Base-by-base conservation (phyloP, 2,329 filamentous ascomycete species). In the Byssothecium circinans region DNA sequence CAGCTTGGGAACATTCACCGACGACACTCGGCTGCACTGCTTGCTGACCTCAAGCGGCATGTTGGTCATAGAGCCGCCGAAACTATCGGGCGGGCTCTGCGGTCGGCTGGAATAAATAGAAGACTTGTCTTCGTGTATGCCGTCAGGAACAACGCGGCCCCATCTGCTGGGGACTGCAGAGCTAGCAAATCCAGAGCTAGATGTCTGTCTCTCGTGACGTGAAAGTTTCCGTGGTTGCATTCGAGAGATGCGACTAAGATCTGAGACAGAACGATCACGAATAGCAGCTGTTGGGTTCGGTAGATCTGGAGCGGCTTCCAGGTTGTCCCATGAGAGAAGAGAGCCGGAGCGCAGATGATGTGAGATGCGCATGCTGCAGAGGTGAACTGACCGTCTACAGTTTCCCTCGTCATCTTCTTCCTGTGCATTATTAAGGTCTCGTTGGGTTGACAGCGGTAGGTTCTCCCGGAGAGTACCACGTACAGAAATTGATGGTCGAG, bases 341-440 rank as follows among this genome's bases (percentile, higher is more conserved):
- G 74, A 76, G 14, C 67, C 67, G 6, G 71, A 75, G 6, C 74
- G 72, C 12, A 77, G 58, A 55, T 75, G 74, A 41, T 74, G 69
- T 2, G 72, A 74, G 22, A 77, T 76, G 11, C 70, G 65, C 74
- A 76, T 75, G 25, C 64, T 70, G 41, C 72, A 59, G 1, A 77
- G 62, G 49, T 75, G 74, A 2, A 75, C 59, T n/a, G 66, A 70
- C 12, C 47, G 56, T 15, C 61, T 61, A 14, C 56, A 48, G 17
- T 62, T 37, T 7, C 53, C 58, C 8, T 62, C 48, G 11, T 11
- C 46, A 2, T 60, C 44, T 1, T 51, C 42, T 5, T 50, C 45
- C 2, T 50, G 18, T 5, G 44, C 45, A 11, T 49, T 27, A 11
- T 27, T 44, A 17, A 18, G 14, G 2, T 18, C 10, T 10, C 37